Conservation (phyloP, 2,329 filamentous ascomycete genomes). For the Leptosphaerulina australis region DNA sequence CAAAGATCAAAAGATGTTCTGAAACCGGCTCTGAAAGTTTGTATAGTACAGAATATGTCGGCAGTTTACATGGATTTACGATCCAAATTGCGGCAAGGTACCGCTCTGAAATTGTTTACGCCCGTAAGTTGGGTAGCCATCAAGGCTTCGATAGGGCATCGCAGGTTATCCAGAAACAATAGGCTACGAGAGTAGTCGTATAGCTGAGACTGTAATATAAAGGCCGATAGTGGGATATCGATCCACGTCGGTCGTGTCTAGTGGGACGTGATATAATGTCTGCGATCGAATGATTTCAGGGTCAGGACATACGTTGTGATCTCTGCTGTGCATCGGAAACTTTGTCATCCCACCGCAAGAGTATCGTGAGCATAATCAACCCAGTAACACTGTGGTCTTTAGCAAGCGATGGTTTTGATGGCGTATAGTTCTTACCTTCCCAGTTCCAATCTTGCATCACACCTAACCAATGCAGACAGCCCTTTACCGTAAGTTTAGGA, state of each 20-base stretch:
- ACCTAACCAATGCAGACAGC: slow-evolving; percentile 70
- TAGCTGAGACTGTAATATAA: no score
- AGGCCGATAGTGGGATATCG: no score
- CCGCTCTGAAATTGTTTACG: no score
- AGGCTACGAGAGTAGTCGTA: no score
- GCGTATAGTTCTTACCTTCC: slow-evolving; percentile 63
- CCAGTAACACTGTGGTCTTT: slow-evolving; percentile 2
- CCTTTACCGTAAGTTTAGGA: slow-evolving; percentile 67
- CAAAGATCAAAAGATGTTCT: background rate
- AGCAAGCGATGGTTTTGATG: background rate
- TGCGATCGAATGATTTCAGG: background rate
- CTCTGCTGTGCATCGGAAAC: background rate
- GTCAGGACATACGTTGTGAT: background rate
- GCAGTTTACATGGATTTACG: background rate
- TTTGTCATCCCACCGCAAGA: background rate
- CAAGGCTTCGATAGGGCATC: no score
- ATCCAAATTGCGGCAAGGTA: background rate
- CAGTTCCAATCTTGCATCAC: slow-evolving; percentile 76
- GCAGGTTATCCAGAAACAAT: no score
- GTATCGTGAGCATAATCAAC: background rate
- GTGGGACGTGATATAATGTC: no score
- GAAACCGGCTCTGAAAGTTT: background rate
- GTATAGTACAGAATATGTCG: background rate
- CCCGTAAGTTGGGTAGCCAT: no score
- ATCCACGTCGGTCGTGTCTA: no score